phyloP scores from a whole-genome alignment of 1,139 yeast species.

The Geotrichum cucujoidarum region DNA sequence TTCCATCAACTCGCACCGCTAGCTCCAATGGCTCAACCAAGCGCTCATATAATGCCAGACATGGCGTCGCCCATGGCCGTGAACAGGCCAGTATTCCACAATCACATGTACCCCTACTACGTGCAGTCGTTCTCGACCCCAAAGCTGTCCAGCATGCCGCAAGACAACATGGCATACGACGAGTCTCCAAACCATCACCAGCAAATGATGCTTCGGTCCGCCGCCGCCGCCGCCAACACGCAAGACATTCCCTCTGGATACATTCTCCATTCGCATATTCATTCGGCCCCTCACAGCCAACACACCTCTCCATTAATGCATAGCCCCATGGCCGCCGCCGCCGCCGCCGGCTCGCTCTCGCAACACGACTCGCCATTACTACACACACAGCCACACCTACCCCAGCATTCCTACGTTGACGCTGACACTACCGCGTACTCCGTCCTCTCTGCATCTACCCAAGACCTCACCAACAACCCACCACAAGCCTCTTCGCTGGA shows the following conservation, averaged over 20 bases:
- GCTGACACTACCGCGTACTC: background rate
- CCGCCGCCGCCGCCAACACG: background rate
- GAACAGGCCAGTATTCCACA: background rate
- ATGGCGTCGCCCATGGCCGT: background rate
- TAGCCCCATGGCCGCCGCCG: background rate
- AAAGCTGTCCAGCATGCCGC: background rate
- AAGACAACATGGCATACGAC: background rate
- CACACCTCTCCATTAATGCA: slow-evolving; percentile 7
- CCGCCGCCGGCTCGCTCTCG: slow-evolving; percentile 1
- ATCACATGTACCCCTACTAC: background rate
- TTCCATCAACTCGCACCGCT: no score
- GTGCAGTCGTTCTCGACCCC: slow-evolving; percentile 1
- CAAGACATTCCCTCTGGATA: background rate
- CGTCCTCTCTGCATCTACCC: background rate
- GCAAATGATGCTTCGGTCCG: slow-evolving; percentile 1
- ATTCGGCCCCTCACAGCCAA: slow-evolving; percentile 5
- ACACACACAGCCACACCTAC: background rate
- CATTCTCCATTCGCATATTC: slow-evolving; percentile 1
- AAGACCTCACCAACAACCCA: background rate
- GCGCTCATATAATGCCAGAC: background rate
- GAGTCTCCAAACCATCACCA: background rate
- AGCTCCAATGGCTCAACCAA: background rate
- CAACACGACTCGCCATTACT: slow-evolving; percentile 7
- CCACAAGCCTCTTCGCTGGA: background rate
- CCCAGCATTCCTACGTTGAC: background rate